Percentiles rank a stretch among this genome's conserved stretches.
These are phyloP conservation scores for Samsoniella hepiali DNA, from an alignment of 2,329 filamentous ascomycete genomes.

Conservation along the genomic window DNA sequence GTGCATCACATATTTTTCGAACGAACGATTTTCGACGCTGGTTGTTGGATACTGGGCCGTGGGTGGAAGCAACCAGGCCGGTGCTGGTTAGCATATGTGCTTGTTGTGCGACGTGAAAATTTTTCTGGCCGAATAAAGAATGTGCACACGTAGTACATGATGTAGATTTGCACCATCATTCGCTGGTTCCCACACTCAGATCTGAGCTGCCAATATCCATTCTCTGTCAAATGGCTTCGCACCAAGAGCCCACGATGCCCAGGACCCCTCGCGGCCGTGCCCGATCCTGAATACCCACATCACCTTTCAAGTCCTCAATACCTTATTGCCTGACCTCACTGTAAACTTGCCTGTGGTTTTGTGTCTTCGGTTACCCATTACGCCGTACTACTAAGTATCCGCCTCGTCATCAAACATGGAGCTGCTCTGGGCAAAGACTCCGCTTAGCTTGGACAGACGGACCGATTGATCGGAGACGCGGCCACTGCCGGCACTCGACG, in stretches of 20 bases:
- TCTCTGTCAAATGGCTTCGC: not conserved
- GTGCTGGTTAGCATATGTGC: too few species aligned
- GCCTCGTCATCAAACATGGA: not conserved
- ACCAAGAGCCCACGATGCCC: too few species aligned
- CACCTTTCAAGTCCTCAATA: not conserved
- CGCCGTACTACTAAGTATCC: not conserved
- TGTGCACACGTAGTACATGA: too few species aligned
- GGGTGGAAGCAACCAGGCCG: not conserved
- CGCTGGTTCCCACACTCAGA: too few species aligned
- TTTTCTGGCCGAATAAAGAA: too few species aligned
- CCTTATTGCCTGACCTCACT: too few species aligned
- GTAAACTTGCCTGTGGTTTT: not conserved
- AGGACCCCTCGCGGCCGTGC: too few species aligned
- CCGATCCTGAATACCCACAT: not conserved
- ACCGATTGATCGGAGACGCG: slow-evolving; percentile 4
- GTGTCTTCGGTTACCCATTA: not conserved
- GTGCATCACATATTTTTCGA: slow-evolving; percentile 25
- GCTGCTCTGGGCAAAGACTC: not conserved
- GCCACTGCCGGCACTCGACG: not conserved
- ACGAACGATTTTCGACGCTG: not conserved
- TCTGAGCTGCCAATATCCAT: too few species aligned
- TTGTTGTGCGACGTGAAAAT: too few species aligned
- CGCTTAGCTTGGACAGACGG: not conserved
- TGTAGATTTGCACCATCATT: not conserved
- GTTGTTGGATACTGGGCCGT: not conserved